Evolutionary conservation across 1,139 yeast species (phyloP), one percentile per base, ranked within the genome.

Genomic region (Candida gigantensis): DNA sequence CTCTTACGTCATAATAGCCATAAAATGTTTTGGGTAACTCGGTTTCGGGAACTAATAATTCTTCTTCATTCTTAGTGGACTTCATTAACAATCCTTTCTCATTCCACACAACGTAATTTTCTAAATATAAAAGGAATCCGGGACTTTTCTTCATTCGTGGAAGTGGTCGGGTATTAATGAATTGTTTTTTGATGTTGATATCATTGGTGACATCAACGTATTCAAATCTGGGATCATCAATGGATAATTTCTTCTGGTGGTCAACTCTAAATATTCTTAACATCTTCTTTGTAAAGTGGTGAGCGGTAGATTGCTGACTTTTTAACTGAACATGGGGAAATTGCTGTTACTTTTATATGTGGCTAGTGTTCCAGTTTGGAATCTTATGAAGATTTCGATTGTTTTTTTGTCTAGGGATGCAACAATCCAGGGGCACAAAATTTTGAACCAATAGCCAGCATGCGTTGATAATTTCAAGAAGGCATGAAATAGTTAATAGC

Each of bases 261-360:
- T 28, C 25, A 6, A 28, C 31, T 9, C 24, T 11, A 19, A 28
- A 28, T 7, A 28, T 28, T 14, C 31, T 28, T 3, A 28, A 13
- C 31, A 28, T 28, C 9, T 23, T 19, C 21, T 19, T n/a, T n/a
- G n/a, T n/a, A n/a, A n/a, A n/a, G n/a, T n/a, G n/a, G n/a, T n/a
- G n/a, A n/a, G n/a, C n/a, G n/a, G n/a, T n/a, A n/a, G n/a, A n/a
- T n/a, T n/a, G n/a, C n/a, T n/a, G n/a, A n/a, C n/a, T n/a, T n/a
- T n/a, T n/a, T n/a, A n/a, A n/a, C n/a, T n/a, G n/a, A n/a, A n/a
- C n/a, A n/a, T n/a, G n/a, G n/a, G n/a, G n/a, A n/a, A n/a, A n/a
- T n/a, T n/a, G n/a, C n/a, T n/a, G n/a, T n/a, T n/a, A n/a, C n/a
- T n/a, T n/a, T n/a, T n/a, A n/a, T n/a, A n/a, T n/a, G n/a, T n/a